A percentile compares a stretch with the other conserved stretches of the same genome.
Conservation (phyloP, 768 basidiomycete species). For the Mycena galericulata region DNA sequence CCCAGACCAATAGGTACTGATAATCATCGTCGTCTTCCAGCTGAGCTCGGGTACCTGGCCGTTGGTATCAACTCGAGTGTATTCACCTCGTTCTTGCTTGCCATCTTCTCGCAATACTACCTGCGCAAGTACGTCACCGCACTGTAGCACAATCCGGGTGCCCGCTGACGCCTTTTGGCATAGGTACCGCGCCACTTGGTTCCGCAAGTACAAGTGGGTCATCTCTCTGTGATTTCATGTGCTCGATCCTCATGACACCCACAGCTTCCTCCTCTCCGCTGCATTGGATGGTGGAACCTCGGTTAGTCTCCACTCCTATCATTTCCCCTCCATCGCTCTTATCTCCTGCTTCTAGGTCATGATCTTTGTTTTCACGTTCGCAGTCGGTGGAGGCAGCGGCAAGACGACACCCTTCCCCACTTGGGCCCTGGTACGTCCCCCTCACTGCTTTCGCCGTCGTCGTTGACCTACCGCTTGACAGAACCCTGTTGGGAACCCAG, state of each 20-base stretch:
- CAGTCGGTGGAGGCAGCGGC: slow-evolving; percentile 44
- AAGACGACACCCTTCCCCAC: slow-evolving; percentile 36
- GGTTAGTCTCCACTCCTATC: background rate
- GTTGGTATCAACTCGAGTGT: slow-evolving; percentile 57
- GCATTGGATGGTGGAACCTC: slow-evolving; percentile 36
- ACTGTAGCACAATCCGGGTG: background rate
- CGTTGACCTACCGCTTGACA: slow-evolving; percentile 4
- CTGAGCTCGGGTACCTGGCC: slow-evolving; percentile 39
- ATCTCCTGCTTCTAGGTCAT: slow-evolving; percentile 36
- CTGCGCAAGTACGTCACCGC: slow-evolving; percentile 41
- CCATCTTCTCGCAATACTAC: slow-evolving; percentile 53
- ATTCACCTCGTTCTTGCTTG: slow-evolving; percentile 35
- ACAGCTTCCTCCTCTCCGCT: slow-evolving; percentile 36
- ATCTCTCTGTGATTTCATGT: background rate
- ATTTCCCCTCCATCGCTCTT: background rate
- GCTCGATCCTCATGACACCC: background rate
- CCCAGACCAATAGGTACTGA: background rate
- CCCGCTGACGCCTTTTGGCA: background rate
- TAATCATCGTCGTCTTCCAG: slow-evolving; percentile 25
- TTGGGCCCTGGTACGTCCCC: slow-evolving; percentile 41
- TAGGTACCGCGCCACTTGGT: slow-evolving; percentile 48
- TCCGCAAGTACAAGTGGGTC: slow-evolving; percentile 48
- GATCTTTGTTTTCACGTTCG: slow-evolving; percentile 48
- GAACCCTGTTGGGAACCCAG: slow-evolving; percentile 47
- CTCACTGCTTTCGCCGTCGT: background rate